These are phyloP conservation scores for Colletotrichum sp. DNA, from an alignment of 2,329 filamentous ascomycete species.

Conservation along the genomic window DNA sequence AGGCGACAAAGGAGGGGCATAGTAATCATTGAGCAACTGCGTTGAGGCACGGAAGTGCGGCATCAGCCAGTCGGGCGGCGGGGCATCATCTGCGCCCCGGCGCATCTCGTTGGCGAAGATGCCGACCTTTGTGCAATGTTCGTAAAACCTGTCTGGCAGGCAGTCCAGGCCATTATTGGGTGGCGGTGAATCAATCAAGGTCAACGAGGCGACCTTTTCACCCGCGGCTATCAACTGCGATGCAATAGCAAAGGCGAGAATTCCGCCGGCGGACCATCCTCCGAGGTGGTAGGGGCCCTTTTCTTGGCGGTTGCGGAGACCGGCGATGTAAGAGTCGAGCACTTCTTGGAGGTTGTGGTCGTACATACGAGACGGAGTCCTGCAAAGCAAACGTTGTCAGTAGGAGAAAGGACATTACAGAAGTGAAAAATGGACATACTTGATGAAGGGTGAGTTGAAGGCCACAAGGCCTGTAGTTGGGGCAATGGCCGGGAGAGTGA, in stretches of 20 bases:
- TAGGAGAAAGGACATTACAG: background rate
- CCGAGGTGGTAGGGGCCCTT: conserved; percentile 70
- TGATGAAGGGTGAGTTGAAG: background rate
- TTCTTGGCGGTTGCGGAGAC: conserved; percentile 52
- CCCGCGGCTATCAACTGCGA: conserved; percentile 62
- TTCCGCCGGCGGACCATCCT: conserved; percentile 80
- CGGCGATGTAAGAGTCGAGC: background rate
- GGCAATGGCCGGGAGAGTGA: background rate
- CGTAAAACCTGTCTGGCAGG: conserved; percentile 67
- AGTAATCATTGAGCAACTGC: conserved; percentile 69
- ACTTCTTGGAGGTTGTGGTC: background rate
- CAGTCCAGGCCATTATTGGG: conserved; percentile 68
- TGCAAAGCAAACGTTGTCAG: conserved; percentile 30
- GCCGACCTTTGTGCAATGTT: conserved; percentile 75
- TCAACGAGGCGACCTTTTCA: conserved; percentile 47
- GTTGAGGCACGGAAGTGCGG: conserved; percentile 76
- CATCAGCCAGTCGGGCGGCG: conserved; percentile 73
- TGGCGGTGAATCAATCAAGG: conserved; percentile 33
- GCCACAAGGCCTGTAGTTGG: background rate
- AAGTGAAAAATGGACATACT: background rate
- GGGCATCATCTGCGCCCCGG: conserved; percentile 49
- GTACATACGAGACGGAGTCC: conserved; percentile 36
- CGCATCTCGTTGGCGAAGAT: conserved; percentile 62
- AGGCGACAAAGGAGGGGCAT: conserved; percentile 61
- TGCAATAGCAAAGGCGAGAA: conserved; percentile 71